These are phyloP conservation scores for Fagopyrum tataricum DNA, from an alignment of 148 eudicot species.

Conservation along the genomic window DNA sequence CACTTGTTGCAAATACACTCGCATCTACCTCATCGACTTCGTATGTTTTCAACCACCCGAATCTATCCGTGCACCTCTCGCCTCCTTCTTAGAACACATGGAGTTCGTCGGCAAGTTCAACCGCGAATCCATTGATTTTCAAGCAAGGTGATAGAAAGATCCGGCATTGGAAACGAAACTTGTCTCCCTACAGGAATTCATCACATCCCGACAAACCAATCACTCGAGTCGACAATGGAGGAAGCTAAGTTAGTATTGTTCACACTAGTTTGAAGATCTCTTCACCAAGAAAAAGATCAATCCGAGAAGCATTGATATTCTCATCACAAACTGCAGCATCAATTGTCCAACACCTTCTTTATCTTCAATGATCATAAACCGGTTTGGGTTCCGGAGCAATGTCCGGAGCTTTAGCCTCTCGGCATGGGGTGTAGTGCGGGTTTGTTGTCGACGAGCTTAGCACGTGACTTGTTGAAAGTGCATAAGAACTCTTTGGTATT, in stretches of 20 bases:
- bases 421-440: slow-evolving; percentile 53
- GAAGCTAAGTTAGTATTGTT: slow-evolving; percentile 29
- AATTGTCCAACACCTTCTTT: slow-evolving; percentile 38
- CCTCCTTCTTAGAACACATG: slow-evolving; percentile 14
- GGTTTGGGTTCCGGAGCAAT: slow-evolving; percentile 37
- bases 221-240: slow-evolving; percentile 20
- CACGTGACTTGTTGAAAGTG: slow-evolving; percentile 34
- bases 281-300: slow-evolving; percentile 21
- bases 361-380: slow-evolving; percentile 30
- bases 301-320: slow-evolving; percentile 34
- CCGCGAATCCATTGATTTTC: slow-evolving; percentile 8
- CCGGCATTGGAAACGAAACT: slow-evolving; percentile 20
- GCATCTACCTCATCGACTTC: slow-evolving; percentile 16
- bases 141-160: slow-evolving; percentile 4
- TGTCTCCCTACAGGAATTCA: slow-evolving; percentile 20
- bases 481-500: slow-evolving; percentile 33
- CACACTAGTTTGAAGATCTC: slow-evolving; percentile 22
- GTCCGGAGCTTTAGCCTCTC: slow-evolving; percentile 30
- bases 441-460: slow-evolving; percentile 26
- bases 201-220: slow-evolving; percentile 21
- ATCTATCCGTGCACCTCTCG: slow-evolving; percentile 9
- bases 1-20: not conserved
- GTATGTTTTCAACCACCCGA: slow-evolving; percentile 11
- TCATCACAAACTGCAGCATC: slow-evolving; percentile 35
- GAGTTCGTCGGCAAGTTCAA: not conserved